These are phyloP conservation scores for Rutstroemia sydowiana DNA, from an alignment of 2,329 filamentous ascomycete species.

Conservation along the genomic window DNA sequence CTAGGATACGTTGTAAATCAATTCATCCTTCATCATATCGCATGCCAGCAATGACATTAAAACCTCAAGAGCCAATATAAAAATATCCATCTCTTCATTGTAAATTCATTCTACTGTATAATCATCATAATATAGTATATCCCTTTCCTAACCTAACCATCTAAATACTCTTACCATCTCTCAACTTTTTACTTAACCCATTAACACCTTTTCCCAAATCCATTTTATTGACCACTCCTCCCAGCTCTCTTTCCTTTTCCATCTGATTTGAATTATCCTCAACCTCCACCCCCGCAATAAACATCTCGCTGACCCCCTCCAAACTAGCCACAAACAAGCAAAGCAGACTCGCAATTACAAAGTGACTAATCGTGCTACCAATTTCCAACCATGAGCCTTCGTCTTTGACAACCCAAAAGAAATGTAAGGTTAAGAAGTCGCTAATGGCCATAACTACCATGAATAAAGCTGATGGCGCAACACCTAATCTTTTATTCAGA, in stretches of 20 bases:
- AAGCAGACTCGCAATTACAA: conserved; percentile 81
- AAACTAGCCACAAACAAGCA: conserved; percentile 86
- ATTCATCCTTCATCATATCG: not conserved
- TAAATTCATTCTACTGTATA: not conserved
- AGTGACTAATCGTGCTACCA: conserved; percentile 92
- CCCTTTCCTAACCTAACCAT: not conserved
- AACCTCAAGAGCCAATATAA: no score
- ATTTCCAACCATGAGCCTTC: conserved; percentile 98
- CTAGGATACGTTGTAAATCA: no score
- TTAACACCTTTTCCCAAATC: conserved; percentile 2
- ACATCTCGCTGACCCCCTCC: conserved; percentile 76
- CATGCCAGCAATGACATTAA: not conserved
- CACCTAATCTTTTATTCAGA: conserved; percentile 73
- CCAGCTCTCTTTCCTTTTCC: conserved; percentile 25
- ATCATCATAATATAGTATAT: conserved; percentile 3
- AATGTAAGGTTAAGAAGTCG: conserved; percentile 87
- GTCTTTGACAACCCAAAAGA: conserved; percentile 96
- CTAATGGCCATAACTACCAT: conserved; percentile 90
- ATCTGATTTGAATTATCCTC: conserved; percentile 27
- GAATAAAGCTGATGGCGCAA: conserved; percentile 83
- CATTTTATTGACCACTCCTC: conserved; percentile 18
- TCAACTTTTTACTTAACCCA: conserved; percentile 8
- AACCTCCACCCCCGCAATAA: conserved; percentile 75
- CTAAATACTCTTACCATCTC: conserved; percentile 11
- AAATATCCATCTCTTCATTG: not conserved